Base-by-base conservation (phyloP, 177 flowering plant genomes). In the Vitis hybrid region DNA sequence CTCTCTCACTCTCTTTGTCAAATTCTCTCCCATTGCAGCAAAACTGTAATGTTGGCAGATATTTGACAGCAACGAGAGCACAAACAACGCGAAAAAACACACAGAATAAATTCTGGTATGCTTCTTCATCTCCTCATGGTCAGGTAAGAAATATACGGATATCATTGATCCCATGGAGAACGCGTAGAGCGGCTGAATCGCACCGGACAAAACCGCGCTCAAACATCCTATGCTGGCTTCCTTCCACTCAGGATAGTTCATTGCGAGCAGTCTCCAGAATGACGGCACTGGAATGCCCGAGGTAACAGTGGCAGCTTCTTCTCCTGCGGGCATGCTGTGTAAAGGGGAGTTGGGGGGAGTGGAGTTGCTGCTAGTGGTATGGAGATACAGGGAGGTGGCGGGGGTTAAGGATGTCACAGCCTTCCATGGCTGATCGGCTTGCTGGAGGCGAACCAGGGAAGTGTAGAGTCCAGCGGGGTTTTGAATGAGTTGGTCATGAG, bases 161-260 rank as follows among this genome's bases (percentile, higher is more conserved):
- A 92, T 71, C 89, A 88, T 84, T n/a, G 91, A 82, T 22, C 94
- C 98, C 89, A 91, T 72, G 13, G 86, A 70, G 13, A 78, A 90
- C 0, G 97, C 85, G 51, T 87, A 93, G 0, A 79, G 6, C 0
- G 98, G 98, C 51, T 90, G 94, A 15, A 92, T 86, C 11, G 86
- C 91, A 3, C 97, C 98, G 63, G 82, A 90, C 13, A 89, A n/a
- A 3, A 77, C 66, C 4, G 98, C 98, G 29, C 87, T 66, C 1
- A 79, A 21, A 31, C 89, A 79, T 14, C 97, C 97, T 12, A 82
- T 9, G 2, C 6, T 53, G 3, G 89, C 98, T 29, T 91, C 88
- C 76, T 74, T 88, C 98, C 97, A 93, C 70, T 93, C 98, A 0
- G 95, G 93, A 45, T 67, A 2, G 48, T 91, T 93, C 80, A 91